Conservation (phyloP, 2,329 filamentous ascomycete species). For the Clonostachys chloroleuca region DNA sequence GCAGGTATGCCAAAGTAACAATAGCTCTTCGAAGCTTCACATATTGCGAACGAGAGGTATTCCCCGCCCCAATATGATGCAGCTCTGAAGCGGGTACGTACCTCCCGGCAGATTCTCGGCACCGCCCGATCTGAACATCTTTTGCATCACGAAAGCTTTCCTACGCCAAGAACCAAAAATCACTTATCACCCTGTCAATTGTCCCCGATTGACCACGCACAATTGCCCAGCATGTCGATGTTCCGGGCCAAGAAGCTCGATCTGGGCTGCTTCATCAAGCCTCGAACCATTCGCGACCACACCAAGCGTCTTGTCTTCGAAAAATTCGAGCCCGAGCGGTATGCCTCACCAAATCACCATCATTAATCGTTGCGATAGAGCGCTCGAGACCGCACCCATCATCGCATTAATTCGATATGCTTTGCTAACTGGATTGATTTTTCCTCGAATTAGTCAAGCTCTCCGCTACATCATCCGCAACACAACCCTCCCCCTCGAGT, state of each 20-base stretch:
- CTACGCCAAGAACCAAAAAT: no score
- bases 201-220: no score
- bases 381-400: not conserved
- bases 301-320: slow-evolving; percentile 93
- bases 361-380: not conserved
- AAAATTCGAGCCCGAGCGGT: slow-evolving; percentile 85
- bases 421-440: slow-evolving; percentile 3
- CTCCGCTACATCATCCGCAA: slow-evolving; percentile 92
- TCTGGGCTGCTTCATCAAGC: slow-evolving; percentile 81
- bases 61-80: no score
- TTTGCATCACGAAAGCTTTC: no score
- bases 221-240: slow-evolving; percentile 62
- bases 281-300: slow-evolving; percentile 86
- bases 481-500: slow-evolving; percentile 73
- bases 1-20: no score
- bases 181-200: no score
- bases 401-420: not conserved
- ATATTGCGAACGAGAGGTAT: no score
- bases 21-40: no score
- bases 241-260: slow-evolving; percentile 90
- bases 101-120: no score
- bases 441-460: slow-evolving; percentile 65
- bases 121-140: no score
- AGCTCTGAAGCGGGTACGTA: no score
- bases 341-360: slow-evolving; percentile 12